Base-by-base conservation (phyloP, 2,329 filamentous ascomycete genomes). In the Stagonosporopsis rhizophila region DNA sequence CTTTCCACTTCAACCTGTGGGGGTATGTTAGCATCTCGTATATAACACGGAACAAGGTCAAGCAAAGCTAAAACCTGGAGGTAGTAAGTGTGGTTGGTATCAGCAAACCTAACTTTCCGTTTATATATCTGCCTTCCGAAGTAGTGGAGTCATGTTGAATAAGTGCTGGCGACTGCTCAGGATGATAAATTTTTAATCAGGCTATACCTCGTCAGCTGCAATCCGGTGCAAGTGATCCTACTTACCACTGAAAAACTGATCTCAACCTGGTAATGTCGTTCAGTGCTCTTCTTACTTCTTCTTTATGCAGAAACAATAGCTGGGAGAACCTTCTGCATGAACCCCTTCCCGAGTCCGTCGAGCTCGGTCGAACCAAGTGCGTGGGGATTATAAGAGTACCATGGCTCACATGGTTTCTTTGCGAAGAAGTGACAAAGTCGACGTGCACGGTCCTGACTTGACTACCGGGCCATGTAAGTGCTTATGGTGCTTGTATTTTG, bases 111-210 rank as follows among this genome's bases (percentile, higher is more conserved):
- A 27, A 0, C 75, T 78, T 1, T 60, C 50, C 34, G 40, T 30
- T 9, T 9, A 5, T 27, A 4, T 27, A 27, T 27, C 25, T 27
- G 25, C 4, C 20, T 40, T 52, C 27, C 40, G 28, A 17, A 52
- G 17, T 3, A 71, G 52, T 12, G 79, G 70, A 78, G 54, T 66
- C 61, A 56, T 74, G 66, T 87, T 82, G 23, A 80, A n/a, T n/a
- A 77, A 78, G 68, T 89, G 87, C 68, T 83, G 82, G 53, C 89
- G 86, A 58, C 88, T 88, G 1, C 87, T 88, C 34, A 89, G 81
- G 62, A 89, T 80, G 38, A 91, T 71, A 77, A 85, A 89, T 38
- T 81, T 83, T 52, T 80, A 77, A 54, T 79, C 76, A 17, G 58
- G 49, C 52, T 56, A 17, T n/a, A 27, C n/a, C 3, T 19, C 4